These are phyloP conservation scores for Lentinula lateritia DNA, from an alignment of 768 basidiomycete genomes.

Conservation along the genomic window DNA sequence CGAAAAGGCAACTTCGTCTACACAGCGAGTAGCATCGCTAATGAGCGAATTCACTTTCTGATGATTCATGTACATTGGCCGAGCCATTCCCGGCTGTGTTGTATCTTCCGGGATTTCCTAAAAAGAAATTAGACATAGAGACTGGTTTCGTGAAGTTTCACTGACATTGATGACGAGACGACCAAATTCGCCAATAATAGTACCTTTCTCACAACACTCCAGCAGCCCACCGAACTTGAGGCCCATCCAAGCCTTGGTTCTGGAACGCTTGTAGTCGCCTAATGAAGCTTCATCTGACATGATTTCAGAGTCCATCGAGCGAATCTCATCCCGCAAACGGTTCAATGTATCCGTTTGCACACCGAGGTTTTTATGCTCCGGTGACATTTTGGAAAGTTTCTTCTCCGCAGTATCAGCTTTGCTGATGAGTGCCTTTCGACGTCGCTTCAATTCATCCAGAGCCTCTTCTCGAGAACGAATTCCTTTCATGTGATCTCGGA, in stretches of 20 bases:
- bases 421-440: conserved; percentile 56
- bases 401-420: conserved; percentile 83
- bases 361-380: conserved; percentile 80
- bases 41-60: conserved; percentile 55
- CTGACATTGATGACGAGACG: conserved; percentile 43
- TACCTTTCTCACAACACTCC: conserved; percentile 82
- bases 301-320: conserved; percentile 75
- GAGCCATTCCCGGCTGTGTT: conserved; percentile 74
- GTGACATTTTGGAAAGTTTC: conserved; percentile 85
- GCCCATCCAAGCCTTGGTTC: conserved; percentile 65
- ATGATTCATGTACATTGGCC: conserved; percentile 68
- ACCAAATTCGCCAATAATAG: conserved; percentile 49
- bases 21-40: conserved; percentile 53
- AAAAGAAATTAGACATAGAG: background rate
- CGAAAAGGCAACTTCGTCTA: conserved; percentile 47
- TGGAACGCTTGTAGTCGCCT: conserved; percentile 77
- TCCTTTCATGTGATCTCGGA: conserved; percentile 74
- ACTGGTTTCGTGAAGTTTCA: conserved; percentile 4
- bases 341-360: conserved; percentile 71
- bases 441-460: conserved; percentile 70
- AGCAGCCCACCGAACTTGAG: conserved; percentile 84
- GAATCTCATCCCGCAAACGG: conserved; percentile 70
- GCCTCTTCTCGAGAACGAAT: conserved; percentile 82
- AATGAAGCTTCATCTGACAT: conserved; percentile 74
- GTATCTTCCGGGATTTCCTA: conserved; percentile 79